Evolutionary conservation across 805 yeast species (phyloP).

Genomic region (Hagleromyces aurorensis): DNA sequence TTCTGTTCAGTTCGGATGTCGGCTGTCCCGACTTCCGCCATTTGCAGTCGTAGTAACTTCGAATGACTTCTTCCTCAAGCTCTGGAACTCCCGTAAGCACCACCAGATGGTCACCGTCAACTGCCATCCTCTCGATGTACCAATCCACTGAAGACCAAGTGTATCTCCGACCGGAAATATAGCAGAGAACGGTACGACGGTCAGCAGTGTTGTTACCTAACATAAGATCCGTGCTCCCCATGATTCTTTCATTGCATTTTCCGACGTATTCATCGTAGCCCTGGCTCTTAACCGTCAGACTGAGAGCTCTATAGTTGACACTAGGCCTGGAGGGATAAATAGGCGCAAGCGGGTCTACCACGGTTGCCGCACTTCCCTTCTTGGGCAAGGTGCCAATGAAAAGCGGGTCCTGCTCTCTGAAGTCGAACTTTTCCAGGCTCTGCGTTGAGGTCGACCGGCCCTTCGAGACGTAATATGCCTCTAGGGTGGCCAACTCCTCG

Average conservation of each 20-base stretch:
- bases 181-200: conserved; percentile 39
- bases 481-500: conserved; percentile 26
- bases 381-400: conserved; percentile 10
- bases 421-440: conserved; percentile 25
- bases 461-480: conserved; percentile 20
- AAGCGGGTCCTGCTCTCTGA: conserved; percentile 22
- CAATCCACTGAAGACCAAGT: conserved; percentile 75
- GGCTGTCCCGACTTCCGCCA: conserved; percentile 3
- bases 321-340: conserved; percentile 31
- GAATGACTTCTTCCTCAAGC: conserved; percentile 20
- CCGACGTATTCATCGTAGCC: conserved; percentile 14
- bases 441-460: conserved; percentile 20
- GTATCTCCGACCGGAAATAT: conserved; percentile 56
- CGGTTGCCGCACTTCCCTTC: conserved; percentile 5
- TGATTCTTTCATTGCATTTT: conserved; percentile 3
- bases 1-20: conserved; percentile 4
- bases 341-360: conserved; percentile 19
- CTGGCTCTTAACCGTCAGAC: conserved; percentile 17
- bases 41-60: conserved; percentile 5
- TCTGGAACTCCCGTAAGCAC: conserved; percentile 46
- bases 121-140: conserved; percentile 46
- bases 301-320: conserved; percentile 24
- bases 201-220: conserved; percentile 6
- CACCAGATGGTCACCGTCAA: conserved; percentile 57
- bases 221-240: conserved; percentile 3